Base-by-base conservation (phyloP, 2,329 filamentous ascomycete genomes). In the Colletotrichum lupini region DNA sequence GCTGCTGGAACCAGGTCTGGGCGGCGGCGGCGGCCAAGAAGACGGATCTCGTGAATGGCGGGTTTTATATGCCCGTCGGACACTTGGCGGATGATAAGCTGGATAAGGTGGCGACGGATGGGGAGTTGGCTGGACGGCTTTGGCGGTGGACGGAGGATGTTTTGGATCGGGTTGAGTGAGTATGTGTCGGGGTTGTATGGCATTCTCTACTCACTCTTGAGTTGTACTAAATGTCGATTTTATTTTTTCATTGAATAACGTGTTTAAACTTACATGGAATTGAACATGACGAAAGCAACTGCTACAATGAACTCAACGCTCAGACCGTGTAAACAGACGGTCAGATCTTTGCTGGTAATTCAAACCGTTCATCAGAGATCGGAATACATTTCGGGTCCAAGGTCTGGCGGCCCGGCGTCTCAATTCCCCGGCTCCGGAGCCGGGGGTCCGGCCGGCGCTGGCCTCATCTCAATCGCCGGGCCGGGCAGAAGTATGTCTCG, bases 81-180 rank as follows among this genome's bases (percentile, higher is more conserved):
- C 73, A 74, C 61, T 46, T 65, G 12, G 75, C 77, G 19, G 63
- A 64, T 4, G 77, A 78, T 1, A 76, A 77, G 58, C 72, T 72
- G n/a, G 65, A 63, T 62, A 77, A 76, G 46, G 77, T 75, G 49
- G 71, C 71, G 16, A 62, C 37, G 60, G 77, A 80, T 68, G 76
- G 79, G 52, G 73, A 79, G 4, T 65, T 85, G 64, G 81, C 78
- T 1, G 78, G 76, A 63, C 76, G 79, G 77, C 61, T 86, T 71
- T 85, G 83, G 83, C 76, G 80, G 26, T 85, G 83, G 82, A 85
- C 83, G 9, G 76, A 81, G 46, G 74, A 75, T 30, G 77, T 63
- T 5, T 35, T 74, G 67, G 57, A 49, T 16, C 1, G 49, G 52
- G 22, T 65, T 26, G 60, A 70, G 26, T 65, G 46, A 65, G 19